These are phyloP conservation scores for Chlorella variabilis DNA, from an alignment of 163 green algal genomes.

Conservation along the genomic window DNA sequence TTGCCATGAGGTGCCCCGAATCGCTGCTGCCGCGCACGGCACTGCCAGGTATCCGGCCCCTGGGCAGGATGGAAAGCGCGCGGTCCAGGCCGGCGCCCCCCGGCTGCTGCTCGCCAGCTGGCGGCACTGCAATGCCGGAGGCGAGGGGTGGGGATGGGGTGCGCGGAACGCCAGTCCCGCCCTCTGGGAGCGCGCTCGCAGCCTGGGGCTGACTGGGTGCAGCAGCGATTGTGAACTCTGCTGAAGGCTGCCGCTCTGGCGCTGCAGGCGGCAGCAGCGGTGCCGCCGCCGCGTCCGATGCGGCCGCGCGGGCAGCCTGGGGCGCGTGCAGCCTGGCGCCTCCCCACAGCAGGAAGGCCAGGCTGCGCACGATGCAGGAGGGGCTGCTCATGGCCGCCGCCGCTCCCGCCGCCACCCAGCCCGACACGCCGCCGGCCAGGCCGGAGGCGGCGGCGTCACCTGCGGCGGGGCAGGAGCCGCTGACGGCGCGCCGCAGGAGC, in stretches of 20 bases:
- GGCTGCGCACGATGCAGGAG: slow-evolving; percentile 2
- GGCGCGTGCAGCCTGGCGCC: neutral
- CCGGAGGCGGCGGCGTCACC: neutral
- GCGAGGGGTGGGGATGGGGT: too few species aligned
- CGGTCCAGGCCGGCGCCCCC: too few species aligned
- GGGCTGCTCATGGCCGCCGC: neutral
- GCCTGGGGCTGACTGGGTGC: neutral
- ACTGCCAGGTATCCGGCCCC: too few species aligned
- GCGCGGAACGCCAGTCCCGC: too few species aligned
- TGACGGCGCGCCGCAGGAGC: slow-evolving; percentile 9
- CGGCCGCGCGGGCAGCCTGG: neutral
- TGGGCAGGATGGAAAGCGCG: too few species aligned
- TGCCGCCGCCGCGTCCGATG: neutral
- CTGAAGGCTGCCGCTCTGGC: neutral
- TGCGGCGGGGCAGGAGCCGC: neutral
- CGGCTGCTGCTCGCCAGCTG: neutral
- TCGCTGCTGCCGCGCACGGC: neutral
- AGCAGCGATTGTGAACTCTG: neutral
- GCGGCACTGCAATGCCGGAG: neutral
- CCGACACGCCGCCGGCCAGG: neutral
- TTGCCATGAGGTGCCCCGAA: too few species aligned
- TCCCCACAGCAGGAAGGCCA: slow-evolving; percentile 8
- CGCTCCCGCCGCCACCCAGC: neutral
- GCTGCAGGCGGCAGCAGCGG: neutral
- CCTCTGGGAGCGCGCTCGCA: too few species aligned